Evolutionary conservation across 805 yeast species (phyloP).

Genomic region (Candida tallmaniae): DNA sequence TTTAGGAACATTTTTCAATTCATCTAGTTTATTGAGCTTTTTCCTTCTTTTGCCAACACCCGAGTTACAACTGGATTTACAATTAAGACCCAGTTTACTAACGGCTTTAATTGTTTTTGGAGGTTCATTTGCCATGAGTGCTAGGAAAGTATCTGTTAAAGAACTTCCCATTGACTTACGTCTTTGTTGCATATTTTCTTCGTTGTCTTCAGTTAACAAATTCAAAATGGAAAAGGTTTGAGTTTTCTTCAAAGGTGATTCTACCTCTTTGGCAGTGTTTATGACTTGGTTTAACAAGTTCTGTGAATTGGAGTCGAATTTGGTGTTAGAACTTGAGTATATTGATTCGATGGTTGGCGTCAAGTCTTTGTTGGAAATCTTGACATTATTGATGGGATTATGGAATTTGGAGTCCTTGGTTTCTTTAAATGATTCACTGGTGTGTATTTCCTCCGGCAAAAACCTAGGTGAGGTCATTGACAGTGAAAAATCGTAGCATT

Average conservation of each 20-base stretch:
- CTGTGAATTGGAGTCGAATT: slow-evolving; percentile 6
- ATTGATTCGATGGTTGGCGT: slow-evolving; percentile 1
- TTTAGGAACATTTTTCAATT: slow-evolving; percentile 11
- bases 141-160: slow-evolving; percentile 23
- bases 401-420: slow-evolving; percentile 13
- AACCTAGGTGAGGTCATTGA: background rate
- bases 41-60: slow-evolving; percentile 1
- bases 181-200: background rate
- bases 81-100: slow-evolving; percentile 9
- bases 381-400: background rate
- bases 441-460: background rate
- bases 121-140: slow-evolving; percentile 5
- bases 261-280: slow-evolving; percentile 4
- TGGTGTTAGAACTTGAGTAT: slow-evolving; percentile 2
- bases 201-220: slow-evolving; percentile 11
- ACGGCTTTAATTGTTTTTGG: slow-evolving; percentile 3
- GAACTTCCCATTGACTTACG: slow-evolving; percentile 19
- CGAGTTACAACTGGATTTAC: slow-evolving; percentile 6
- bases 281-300: slow-evolving; percentile 13
- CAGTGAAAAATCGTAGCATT: background rate
- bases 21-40: slow-evolving; percentile 8
- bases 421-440: slow-evolving; percentile 27
- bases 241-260: too few relatives aligned
- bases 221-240: slow-evolving; percentile 14
- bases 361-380: slow-evolving; percentile 1